Conservation (phyloP, 306 rosid genomes). For the Argentina anserina region DNA sequence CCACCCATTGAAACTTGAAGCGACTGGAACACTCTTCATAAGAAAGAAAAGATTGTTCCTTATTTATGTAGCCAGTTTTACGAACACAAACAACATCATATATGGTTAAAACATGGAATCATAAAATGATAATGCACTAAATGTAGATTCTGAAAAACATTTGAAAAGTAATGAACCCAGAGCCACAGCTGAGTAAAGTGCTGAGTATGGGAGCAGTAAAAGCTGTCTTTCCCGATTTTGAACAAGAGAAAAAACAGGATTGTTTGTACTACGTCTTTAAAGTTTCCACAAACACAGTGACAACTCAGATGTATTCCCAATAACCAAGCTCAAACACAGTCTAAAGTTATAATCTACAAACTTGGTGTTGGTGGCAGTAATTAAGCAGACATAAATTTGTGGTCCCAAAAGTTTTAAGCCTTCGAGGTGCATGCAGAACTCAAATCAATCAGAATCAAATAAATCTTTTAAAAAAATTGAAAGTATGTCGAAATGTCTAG, state of each 20-base stretch:
- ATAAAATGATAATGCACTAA: background rate
- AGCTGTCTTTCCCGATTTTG: background rate
- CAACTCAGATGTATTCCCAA: background rate
- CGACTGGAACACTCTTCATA: background rate
- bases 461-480: background rate
- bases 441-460: background rate
- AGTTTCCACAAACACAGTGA: background rate
- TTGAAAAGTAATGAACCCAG: background rate
- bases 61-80: background rate
- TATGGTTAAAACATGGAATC: background rate
- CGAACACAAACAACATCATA: background rate
- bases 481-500: background rate
- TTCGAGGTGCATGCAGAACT: background rate
- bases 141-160: background rate
- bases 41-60: background rate
- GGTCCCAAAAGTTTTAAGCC: background rate
- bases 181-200: background rate
- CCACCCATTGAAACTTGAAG: background rate
- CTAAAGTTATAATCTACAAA: background rate
- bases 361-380: background rate
- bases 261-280: background rate
- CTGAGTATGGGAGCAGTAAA: background rate
- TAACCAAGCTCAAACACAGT: background rate
- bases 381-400: background rate
- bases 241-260: background rate